Conservation (phyloP, 345 rosid genomes). For the Salix arbutifolia region DNA sequence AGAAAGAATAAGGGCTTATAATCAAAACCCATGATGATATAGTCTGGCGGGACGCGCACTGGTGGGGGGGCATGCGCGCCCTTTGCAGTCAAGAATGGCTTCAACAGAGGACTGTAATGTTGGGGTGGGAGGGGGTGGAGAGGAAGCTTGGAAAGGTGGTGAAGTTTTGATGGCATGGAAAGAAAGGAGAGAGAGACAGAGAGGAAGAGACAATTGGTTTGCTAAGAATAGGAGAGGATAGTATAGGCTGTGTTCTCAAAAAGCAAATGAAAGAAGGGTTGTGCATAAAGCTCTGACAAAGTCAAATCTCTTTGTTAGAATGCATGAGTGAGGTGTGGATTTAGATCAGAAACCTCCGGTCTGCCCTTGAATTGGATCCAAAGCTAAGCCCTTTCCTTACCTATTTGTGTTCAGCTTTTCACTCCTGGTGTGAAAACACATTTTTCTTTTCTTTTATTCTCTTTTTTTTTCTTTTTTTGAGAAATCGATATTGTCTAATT, state of each 20-base stretch:
- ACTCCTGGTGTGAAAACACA: not conserved
- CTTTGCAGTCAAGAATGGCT: constrained; percentile 34
- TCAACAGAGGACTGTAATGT: constrained; percentile 16
- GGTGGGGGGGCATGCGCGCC: constrained; percentile 63
- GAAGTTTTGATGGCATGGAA: constrained; percentile 27
- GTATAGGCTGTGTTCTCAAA: not conserved
- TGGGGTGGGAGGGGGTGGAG: constrained; percentile 3
- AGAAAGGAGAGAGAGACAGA: not conserved
- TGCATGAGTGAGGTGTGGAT: not conserved
- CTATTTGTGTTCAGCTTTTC: not conserved
- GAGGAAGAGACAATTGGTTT: not conserved
- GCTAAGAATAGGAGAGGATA: constrained; percentile 30
- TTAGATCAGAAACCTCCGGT: constrained; percentile 20
- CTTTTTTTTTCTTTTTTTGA: no score
- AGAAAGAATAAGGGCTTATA: not conserved
- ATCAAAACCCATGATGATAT: constrained; percentile 15
- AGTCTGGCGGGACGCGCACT: constrained; percentile 41
- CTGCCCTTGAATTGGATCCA: constrained; percentile 21
- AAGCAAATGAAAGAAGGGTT: not conserved
- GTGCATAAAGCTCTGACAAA: not conserved
- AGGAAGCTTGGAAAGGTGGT: constrained; percentile 1
- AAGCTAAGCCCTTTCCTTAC: not conserved
- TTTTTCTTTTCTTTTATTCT: no score
- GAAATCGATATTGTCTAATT: not conserved
- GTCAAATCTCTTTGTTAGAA: constrained; percentile 10